Percentiles rank a stretch among this genome's conserved stretches.
Evolutionary conservation across 2,329 filamentous ascomycete species (phyloP).

Genomic region (Hypoxylon sp.): DNA sequence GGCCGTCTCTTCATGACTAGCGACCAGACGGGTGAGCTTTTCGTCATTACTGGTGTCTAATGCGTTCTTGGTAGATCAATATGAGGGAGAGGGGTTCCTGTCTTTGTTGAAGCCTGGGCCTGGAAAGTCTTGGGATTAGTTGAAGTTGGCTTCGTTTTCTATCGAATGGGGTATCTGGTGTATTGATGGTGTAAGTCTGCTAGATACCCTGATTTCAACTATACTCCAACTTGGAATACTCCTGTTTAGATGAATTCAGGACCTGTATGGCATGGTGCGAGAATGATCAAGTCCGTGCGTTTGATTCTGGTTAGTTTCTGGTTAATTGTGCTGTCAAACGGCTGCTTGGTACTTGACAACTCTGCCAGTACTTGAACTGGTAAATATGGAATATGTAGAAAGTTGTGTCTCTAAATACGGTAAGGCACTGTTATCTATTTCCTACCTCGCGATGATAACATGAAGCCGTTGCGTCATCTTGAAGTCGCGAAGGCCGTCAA

Average conservation of each 20-base stretch:
- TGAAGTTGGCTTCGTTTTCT: background rate
- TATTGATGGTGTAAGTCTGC: background rate
- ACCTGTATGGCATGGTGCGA: too few relatives aligned
- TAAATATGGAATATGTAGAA: background rate
- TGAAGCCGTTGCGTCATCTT: background rate
- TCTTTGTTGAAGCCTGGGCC: background rate
- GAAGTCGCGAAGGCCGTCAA: background rate
- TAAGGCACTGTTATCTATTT: background rate
- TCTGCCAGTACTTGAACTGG: background rate
- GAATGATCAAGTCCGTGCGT: too few relatives aligned
- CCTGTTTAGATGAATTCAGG: too few relatives aligned
- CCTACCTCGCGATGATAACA: background rate
- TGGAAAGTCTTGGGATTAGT: background rate
- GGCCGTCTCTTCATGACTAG: constrained; percentile 74
- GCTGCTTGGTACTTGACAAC: background rate
- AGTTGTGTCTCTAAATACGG: background rate
- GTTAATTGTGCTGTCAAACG: too few relatives aligned
- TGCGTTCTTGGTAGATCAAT: background rate
- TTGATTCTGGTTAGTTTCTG: too few relatives aligned
- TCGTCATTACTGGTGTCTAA: constrained; percentile 60
- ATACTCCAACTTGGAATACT: background rate
- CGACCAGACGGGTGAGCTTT: constrained; percentile 76
- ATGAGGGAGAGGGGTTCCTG: background rate
- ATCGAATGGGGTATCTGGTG: constrained; percentile 2
- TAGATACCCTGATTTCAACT: background rate